phyloP scores from a whole-genome alignment of 768 basidiomycete species.

The Pulveroboletus sp. region DNA sequence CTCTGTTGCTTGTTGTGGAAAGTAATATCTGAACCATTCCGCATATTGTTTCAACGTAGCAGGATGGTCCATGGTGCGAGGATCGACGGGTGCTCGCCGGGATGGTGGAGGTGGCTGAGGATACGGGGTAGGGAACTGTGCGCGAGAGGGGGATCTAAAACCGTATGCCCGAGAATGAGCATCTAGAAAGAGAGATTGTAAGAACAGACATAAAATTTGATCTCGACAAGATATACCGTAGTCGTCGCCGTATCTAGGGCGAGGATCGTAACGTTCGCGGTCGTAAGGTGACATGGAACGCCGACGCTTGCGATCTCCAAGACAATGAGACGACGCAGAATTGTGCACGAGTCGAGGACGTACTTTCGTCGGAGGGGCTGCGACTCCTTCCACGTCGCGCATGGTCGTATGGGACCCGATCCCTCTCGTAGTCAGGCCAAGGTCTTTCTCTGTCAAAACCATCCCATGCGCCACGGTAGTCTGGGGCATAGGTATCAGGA shows the following conservation, averaged over 20 bases:
- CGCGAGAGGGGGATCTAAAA: slow-evolving; percentile 61
- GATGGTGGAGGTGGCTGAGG: slow-evolving; percentile 42
- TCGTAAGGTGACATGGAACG: slow-evolving; percentile 74
- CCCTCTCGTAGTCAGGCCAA: slow-evolving; percentile 65
- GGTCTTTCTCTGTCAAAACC: slow-evolving; percentile 65
- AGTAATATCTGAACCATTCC: slow-evolving; percentile 81
- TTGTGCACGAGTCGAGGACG: slow-evolving; percentile 8
- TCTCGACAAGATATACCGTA: slow-evolving; percentile 55
- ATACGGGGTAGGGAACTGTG: slow-evolving; percentile 42
- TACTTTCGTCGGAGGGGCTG: slow-evolving; percentile 73
- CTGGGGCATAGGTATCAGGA: slow-evolving; percentile 55
- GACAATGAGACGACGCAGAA: slow-evolving; percentile 7
- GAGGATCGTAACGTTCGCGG: slow-evolving; percentile 76
- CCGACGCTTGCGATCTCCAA: slow-evolving; percentile 68
- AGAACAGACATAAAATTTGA: not conserved
- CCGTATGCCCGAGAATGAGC: slow-evolving; percentile 60
- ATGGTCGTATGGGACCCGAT: slow-evolving; percentile 65
- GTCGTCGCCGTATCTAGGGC: slow-evolving; percentile 78
- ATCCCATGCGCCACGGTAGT: slow-evolving; percentile 66
- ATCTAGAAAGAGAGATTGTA: slow-evolving; percentile 39
- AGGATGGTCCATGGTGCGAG: slow-evolving; percentile 78
- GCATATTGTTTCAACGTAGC: slow-evolving; percentile 80
- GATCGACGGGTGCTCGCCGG: slow-evolving; percentile 69
- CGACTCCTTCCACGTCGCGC: slow-evolving; percentile 70
- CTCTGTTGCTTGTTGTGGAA: slow-evolving; percentile 71